Base-by-base conservation (phyloP, 805 yeast genomes). In the Nakazawaea sp. region DNA sequence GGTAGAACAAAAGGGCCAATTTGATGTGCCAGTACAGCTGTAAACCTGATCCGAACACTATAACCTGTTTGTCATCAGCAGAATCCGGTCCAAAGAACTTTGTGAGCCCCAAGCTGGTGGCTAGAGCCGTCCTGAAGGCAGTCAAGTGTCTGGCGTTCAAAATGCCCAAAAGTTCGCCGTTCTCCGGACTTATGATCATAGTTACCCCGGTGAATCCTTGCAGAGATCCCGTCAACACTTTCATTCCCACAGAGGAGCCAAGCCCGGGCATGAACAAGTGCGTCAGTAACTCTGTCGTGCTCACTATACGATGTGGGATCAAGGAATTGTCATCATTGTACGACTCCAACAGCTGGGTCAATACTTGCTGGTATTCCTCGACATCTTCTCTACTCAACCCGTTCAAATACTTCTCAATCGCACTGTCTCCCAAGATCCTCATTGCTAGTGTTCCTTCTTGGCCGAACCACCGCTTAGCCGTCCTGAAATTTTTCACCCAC, bases 241-340 rank as follows among this genome's bases (percentile, higher is more conserved):
- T 79, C 47, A 79, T 59, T 8, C 86, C 86, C 11, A 71, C 77
- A 20, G 55, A 47, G 4, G 68, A 64, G 12, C 75, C 75, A 4
- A 72, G 62, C n/a, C 81, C 71, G 3, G 83, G 81, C 86, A 79
- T 79, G 53, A 75, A 76, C 21, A 79, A 48, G 51, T 78, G 83
- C 1, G 70, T 61, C 3, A 72, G 52, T 43, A 60, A 55, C 31
- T 65, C 51, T 45, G 71, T 53, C 20, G 50, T 46, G 30, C 64
- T 51, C 5, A 72, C 77, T 4, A 68, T 72, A 47, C 85, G 56
- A 27, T 68, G 74, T 3, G 85, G 85, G 15, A 75, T 68, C 16
- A 68, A 51, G 1, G 63, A 46, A 3, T 71, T 72, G 44, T 71
- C 66, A 2, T 52, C 23, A 11, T 64, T 49, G 48, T 67, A 75